Evolutionary conservation across 1,284 basidiomycete species (phyloP).

Genomic region (Hypsizygus ulmarius): DNA sequence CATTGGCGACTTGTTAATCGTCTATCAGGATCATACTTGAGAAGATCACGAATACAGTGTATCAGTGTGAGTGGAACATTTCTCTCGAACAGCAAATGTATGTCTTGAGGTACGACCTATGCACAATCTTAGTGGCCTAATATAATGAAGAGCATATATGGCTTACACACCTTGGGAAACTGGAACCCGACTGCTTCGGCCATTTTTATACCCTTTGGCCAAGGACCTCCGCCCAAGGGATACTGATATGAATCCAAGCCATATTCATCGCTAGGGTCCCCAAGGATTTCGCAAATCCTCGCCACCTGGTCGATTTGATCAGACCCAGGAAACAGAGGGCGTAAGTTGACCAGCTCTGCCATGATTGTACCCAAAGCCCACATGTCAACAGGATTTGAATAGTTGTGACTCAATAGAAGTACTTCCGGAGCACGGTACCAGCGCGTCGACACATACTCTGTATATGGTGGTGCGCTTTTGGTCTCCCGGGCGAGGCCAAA

Average conservation of each 20-base stretch:
- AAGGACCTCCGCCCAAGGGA: constrained; percentile 82
- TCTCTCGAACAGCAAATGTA: constrained; percentile 78
- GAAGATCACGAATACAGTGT: constrained; percentile 88
- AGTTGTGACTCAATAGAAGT: constrained; percentile 85
- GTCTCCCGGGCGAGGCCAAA: constrained; percentile 97
- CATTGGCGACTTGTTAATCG: constrained; percentile 87
- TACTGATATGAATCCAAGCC: constrained; percentile 73
- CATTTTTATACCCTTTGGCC: constrained; percentile 84
- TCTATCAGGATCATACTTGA: constrained; percentile 88
- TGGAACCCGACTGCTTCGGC: constrained; percentile 84
- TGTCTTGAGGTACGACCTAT: constrained; percentile 75
- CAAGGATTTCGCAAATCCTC: constrained; percentile 87
- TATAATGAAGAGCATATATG: constrained; percentile 10
- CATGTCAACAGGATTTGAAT: constrained; percentile 97
- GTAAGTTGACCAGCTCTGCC: constrained; percentile 93
- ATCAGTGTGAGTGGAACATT: constrained; percentile 79
- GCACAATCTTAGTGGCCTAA: constrained; percentile 11
- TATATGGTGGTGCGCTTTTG: constrained; percentile 88
- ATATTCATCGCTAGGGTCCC: constrained; percentile 88
- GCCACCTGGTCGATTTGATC: constrained; percentile 93
- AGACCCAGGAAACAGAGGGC: constrained; percentile 97
- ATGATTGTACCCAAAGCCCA: constrained; percentile 99
- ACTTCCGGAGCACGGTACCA: constrained; percentile 99
- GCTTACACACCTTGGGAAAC: constrained; percentile 75
- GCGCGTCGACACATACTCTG: constrained; percentile 97